Conservation (phyloP, 192 early-diverging fungal genomes). For the Backusella morwellensis region DNA sequence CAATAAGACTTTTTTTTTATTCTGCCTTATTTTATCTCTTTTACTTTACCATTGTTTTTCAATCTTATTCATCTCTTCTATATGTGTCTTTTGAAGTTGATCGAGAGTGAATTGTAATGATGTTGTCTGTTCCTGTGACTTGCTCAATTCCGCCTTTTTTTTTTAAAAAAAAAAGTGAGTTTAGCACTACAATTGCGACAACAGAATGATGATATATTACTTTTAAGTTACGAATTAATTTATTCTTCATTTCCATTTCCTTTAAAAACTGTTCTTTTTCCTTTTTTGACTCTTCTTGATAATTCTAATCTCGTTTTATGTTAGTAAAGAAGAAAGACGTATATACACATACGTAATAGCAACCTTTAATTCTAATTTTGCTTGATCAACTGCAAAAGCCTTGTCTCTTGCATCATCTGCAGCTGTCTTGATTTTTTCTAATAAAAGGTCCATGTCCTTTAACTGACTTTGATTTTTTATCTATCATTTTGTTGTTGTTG, state of each 20-base stretch:
- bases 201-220: not conserved
- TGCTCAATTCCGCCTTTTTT: slow-evolving; percentile 7
- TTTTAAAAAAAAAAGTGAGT: not conserved
- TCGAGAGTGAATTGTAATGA: slow-evolving; percentile 13
- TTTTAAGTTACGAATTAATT: not conserved
- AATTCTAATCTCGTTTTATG: not conserved
- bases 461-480: slow-evolving; percentile 18
- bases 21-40: not conserved
- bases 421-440: slow-evolving; percentile 29
- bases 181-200: not conserved
- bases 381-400: slow-evolving; percentile 9
- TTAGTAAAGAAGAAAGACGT: not conserved
- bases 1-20: not conserved
- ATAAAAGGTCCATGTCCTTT: slow-evolving; percentile 29
- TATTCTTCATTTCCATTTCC: not conserved
- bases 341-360: not conserved
- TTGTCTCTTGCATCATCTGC: slow-evolving; percentile 30
- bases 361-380: slow-evolving; percentile 16
- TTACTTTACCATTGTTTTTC: slow-evolving; percentile 10
- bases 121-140: slow-evolving; percentile 13
- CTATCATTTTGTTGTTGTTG: not conserved
- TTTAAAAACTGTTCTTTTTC: not conserved
- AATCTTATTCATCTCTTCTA: not conserved
- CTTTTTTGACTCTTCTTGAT: not conserved
- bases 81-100: slow-evolving; percentile 2